phyloP scores from a whole-genome alignment of 2,329 filamentous ascomycete species.

The Calonectria fujianensis region DNA sequence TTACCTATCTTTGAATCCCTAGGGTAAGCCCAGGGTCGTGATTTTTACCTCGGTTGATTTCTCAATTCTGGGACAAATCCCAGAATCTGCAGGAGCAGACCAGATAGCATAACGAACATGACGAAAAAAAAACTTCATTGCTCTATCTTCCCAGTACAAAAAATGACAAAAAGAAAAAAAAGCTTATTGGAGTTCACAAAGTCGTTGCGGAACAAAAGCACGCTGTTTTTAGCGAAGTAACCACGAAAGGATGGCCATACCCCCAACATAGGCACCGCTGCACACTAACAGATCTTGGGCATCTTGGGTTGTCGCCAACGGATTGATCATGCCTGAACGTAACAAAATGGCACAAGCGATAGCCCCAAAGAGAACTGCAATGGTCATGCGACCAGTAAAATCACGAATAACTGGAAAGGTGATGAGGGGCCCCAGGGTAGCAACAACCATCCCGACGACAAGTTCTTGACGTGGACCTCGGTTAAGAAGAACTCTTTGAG shows the following conservation, averaged over 20 bases:
- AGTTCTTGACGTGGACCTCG: conserved; percentile 29
- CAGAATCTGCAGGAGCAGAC: neutral
- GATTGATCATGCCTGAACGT: conserved; percentile 51
- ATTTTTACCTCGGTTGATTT: neutral
- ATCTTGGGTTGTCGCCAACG: conserved; percentile 44
- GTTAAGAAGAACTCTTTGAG: conserved; percentile 12
- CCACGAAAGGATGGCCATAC: conserved; percentile 60
- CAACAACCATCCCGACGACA: conserved; percentile 50
- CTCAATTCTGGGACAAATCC: neutral
- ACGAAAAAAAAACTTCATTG: neutral
- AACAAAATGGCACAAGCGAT: conserved; percentile 61
- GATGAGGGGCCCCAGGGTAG: conserved; percentile 74
- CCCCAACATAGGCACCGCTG: conserved; percentile 58
- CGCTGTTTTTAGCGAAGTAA: conserved; percentile 22
- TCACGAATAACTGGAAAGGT: conserved; percentile 75
- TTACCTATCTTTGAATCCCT: too few species aligned
- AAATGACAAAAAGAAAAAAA: neutral
- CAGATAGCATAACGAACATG: too few species aligned
- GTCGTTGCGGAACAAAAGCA: neutral
- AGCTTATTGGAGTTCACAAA: neutral
- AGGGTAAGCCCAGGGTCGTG: neutral
- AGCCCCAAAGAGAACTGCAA: conserved; percentile 72
- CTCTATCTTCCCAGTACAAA: neutral
- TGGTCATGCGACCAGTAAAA: conserved; percentile 74
- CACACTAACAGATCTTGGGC: conserved; percentile 52